Evolutionary conservation across 306 rosid species (phyloP).

Genomic region (Cicer arietinum): DNA sequence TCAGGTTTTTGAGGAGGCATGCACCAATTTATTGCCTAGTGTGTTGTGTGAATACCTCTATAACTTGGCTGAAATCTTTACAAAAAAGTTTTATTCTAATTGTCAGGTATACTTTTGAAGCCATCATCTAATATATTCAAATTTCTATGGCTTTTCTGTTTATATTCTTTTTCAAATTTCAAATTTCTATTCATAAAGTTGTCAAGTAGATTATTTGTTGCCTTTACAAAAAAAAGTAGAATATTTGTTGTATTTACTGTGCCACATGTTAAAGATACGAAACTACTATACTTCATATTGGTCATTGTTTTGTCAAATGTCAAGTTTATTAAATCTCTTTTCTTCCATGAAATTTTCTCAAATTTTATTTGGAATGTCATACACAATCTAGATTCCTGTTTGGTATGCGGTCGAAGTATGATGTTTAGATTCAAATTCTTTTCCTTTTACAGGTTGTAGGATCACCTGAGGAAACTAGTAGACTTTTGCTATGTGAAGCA

Average conservation of each 20-base stretch:
- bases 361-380: not conserved
- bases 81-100: constrained; percentile 78
- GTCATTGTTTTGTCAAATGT: constrained; percentile 1
- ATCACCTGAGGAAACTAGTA: constrained; percentile 76
- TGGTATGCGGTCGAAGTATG: constrained; percentile 19
- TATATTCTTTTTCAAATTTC: too few species aligned
- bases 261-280: constrained; percentile 7
- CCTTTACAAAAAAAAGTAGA: not conserved
- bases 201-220: constrained; percentile 19
- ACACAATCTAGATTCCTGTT: not conserved
- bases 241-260: not conserved
- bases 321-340: constrained; percentile 6
- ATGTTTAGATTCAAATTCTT: constrained; percentile 31
- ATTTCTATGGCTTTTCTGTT: not conserved
- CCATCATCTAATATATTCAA: not conserved
- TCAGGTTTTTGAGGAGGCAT: constrained; percentile 92
- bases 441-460: constrained; percentile 73
- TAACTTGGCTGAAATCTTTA: constrained; percentile 76
- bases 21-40: constrained; percentile 81
- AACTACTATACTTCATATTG: not conserved
- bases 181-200: not conserved
- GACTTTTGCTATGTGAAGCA: constrained; percentile 96
- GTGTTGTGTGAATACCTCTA: constrained; percentile 90
- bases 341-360: not conserved
- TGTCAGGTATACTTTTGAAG: constrained; percentile 69